phyloP scores from a whole-genome alignment of 306 rosid genomes.

The Cucurbita moschata region DNA sequence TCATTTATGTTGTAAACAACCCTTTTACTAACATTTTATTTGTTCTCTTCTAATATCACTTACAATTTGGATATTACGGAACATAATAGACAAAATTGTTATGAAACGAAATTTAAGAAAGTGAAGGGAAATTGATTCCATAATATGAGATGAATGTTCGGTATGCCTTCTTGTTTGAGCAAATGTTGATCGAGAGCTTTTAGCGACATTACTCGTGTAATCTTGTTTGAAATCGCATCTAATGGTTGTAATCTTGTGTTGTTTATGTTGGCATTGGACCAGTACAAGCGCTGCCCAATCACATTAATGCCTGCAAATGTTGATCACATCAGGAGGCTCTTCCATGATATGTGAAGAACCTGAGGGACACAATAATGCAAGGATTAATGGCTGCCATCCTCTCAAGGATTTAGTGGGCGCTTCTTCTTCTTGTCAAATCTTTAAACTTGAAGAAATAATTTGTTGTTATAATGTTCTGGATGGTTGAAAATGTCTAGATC shows the following conservation, averaged over 20 bases:
- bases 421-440: background rate
- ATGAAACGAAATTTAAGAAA: background rate
- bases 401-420: background rate
- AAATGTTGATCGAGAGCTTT: background rate
- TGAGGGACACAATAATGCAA: background rate
- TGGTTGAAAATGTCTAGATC: background rate
- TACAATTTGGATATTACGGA: background rate
- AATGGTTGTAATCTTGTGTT: background rate
- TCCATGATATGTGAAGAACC: constrained; percentile 61
- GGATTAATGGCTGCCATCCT: background rate
- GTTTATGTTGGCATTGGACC: constrained; percentile 9
- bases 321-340: constrained; percentile 84
- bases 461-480: background rate
- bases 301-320: constrained; percentile 61
- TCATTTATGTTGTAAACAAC: no score
- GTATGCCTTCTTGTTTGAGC: no score
- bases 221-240: background rate
- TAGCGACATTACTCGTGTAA: background rate
- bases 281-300: constrained; percentile 91
- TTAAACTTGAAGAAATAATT: background rate
- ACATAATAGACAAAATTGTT: background rate
- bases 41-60: background rate
- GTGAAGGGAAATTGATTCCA: background rate
- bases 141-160: no score
- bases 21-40: background rate